Evolutionary conservation across 108 stramenopile species (phyloP), one percentile per base, ranked within the genome.

Genomic region (Skeletonema tropicum): DNA sequence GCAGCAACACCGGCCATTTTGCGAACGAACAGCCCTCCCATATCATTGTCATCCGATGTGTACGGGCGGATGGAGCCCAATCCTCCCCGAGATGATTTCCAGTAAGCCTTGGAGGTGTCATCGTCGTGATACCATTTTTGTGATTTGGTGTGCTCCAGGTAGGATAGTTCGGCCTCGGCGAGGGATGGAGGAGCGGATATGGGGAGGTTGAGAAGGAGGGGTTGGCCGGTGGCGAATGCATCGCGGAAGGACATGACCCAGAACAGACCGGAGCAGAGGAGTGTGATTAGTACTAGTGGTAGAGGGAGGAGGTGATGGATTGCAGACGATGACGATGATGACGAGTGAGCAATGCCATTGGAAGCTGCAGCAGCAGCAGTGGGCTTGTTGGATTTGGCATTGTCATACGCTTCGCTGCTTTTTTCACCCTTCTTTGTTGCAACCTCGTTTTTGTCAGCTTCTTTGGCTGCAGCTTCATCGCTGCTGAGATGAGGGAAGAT

Each of bases 41-140:
- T 95, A 63, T 95, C 89, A 76, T 95, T 95, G 42, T 78, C 90
- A 74, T 95, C 94, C 7, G 94, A 92, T 17, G 92, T 92, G 10
- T 87, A 75, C 26, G 75, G 66, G 5, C 79, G 75, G 70, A 95
- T 87, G 48, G 92, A 71, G 59, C 90, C 92, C 26, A 95, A 68
- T 23, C 94, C 94, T 23, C 94, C 94, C 41, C 90, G 89, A 68
- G 83, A 83, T 11, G 94, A 95, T 64, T 90, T 93, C 94, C 92
- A 95, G 30, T 55, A 55, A 10, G 52, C 52, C 23, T 91, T 92
- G 36, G 84, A 83, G 11, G 79, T 67, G 65, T 95, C 82, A 57
- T 91, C 87, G 74, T 55, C 52, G 0, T 55, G 52, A 46, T 80
- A 95, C 76, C 88, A 95, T 36, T 77, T 75, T 41, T 74, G 78